phyloP scores from a whole-genome alignment of 2,329 filamentous ascomycete genomes.

The Fusarium nisikadoi region DNA sequence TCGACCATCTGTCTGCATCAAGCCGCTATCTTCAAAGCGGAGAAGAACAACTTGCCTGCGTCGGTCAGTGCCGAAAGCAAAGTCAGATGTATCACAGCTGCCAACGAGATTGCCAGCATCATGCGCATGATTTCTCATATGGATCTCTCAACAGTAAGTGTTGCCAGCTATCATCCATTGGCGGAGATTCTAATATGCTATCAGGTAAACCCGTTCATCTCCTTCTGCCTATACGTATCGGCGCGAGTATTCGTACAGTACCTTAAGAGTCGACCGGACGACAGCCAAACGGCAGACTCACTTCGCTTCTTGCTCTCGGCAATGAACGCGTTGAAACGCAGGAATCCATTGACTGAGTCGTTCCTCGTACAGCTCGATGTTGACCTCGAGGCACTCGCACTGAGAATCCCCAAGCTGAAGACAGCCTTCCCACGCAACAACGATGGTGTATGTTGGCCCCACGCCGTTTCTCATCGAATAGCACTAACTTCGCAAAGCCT shows the following conservation, averaged over 20 bases:
- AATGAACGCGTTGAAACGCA: conserved; percentile 88
- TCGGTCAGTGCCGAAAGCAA: conserved; percentile 90
- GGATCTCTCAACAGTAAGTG: conserved; percentile 82
- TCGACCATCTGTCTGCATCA: conserved; percentile 98
- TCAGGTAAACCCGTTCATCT: conserved; percentile 94
- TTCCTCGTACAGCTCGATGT: conserved; percentile 94
- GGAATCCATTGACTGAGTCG: conserved; percentile 92
- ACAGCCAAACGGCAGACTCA: conserved; percentile 80
- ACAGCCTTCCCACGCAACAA: conserved; percentile 64
- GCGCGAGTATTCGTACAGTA: conserved; percentile 96
- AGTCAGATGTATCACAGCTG: conserved; percentile 89
- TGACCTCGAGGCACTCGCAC: conserved; percentile 80
- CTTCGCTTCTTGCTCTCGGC: conserved; percentile 91
- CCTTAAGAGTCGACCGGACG: conserved; percentile 90
- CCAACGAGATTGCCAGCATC: conserved; percentile 91
- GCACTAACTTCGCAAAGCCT: conserved; percentile 46
- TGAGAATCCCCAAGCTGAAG: conserved; percentile 68
- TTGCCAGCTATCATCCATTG: not conserved
- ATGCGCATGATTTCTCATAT: conserved; percentile 96
- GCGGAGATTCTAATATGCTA: conserved; percentile 33
- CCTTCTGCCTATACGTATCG: conserved; percentile 95
- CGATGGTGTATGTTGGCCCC: conserved; percentile 59
- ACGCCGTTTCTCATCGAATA: not conserved
- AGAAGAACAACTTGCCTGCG: conserved; percentile 82
- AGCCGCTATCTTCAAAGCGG: conserved; percentile 96